phyloP scores from a whole-genome alignment of 2,329 filamentous ascomycete genomes.

The Aureobasidium zeae region DNA sequence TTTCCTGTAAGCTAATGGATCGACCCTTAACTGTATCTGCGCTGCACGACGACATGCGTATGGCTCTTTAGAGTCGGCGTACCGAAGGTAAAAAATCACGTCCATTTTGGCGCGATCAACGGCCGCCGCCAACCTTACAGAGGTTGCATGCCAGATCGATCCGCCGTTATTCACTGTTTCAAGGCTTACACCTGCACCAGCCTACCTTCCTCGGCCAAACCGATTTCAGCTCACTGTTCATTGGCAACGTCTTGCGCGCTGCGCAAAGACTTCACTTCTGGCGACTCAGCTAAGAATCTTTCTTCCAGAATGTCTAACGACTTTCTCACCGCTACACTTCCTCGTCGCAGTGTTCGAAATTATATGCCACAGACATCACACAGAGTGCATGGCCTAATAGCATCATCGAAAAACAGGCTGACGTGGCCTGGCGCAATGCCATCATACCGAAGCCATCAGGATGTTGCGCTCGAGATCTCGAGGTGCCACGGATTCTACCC shows the following conservation, averaged over 20 bases:
- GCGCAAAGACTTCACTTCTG: neutral
- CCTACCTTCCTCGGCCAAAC: neutral
- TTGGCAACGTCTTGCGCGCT: neutral
- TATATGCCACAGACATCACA: too few relatives aligned
- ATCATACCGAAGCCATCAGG: too few relatives aligned
- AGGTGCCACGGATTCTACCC: too few relatives aligned
- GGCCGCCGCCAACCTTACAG: constrained; percentile 10
- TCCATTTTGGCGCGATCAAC: constrained; percentile 4
- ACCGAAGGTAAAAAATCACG: constrained; percentile 5
- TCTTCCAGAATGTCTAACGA: neutral
- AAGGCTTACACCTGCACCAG: neutral
- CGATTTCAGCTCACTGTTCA: neutral
- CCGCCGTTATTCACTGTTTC: neutral
- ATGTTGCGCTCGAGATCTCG: too few relatives aligned
- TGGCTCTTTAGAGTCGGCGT: constrained; percentile 3
- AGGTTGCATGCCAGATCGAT: neutral
- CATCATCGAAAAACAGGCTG: neutral
- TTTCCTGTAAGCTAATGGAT: neutral
- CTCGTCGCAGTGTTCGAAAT: too few relatives aligned
- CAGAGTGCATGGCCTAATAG: too few relatives aligned
- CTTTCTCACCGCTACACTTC: neutral
- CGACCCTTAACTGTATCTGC: constrained; percentile 4
- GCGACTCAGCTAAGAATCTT: too few relatives aligned
- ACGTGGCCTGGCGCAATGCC: constrained; percentile 4
- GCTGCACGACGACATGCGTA: neutral